phyloP scores from a whole-genome alignment of 192 early-diverging fungal species.

The Entomortierella lignicola region DNA sequence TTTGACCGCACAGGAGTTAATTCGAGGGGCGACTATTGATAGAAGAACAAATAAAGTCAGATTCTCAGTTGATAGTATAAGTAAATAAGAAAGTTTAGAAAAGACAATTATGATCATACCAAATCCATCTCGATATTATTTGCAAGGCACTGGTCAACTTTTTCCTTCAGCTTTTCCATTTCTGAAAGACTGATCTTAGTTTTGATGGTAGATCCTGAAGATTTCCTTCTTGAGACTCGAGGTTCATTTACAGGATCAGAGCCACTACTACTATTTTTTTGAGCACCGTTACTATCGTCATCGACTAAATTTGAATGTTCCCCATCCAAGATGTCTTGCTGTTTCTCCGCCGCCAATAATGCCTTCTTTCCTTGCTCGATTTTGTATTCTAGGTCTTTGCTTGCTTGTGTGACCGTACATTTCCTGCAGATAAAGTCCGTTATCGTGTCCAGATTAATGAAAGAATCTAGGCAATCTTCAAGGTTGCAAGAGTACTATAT shows the following conservation, averaged over 20 bases:
- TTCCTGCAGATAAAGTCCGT: constrained; percentile 75
- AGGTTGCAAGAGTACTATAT: constrained; percentile 62
- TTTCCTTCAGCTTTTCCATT: constrained; percentile 50
- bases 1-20: constrained; percentile 31
- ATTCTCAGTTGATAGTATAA: neutral
- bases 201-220: neutral
- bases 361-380: constrained; percentile 21
- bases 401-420: constrained; percentile 66
- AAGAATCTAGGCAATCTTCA: constrained; percentile 71
- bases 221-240: neutral
- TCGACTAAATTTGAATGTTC: neutral
- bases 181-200: constrained; percentile 11
- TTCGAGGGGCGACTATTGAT: constrained; percentile 34
- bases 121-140: constrained; percentile 57
- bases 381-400: constrained; percentile 44
- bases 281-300: neutral
- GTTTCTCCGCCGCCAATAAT: constrained; percentile 3
- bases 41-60: constrained; percentile 1
- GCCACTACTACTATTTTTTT: neutral
- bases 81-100: neutral
- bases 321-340: neutral
- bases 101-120: constrained; percentile 32
- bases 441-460: constrained; percentile 73
- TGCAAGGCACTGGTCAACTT: constrained; percentile 54
- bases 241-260: neutral